Percentiles rank a stretch among this genome's conserved stretches.
Evolutionary conservation across 164 flowering plant genomes (phyloP).

Genomic region (Berberis thunbergii): DNA sequence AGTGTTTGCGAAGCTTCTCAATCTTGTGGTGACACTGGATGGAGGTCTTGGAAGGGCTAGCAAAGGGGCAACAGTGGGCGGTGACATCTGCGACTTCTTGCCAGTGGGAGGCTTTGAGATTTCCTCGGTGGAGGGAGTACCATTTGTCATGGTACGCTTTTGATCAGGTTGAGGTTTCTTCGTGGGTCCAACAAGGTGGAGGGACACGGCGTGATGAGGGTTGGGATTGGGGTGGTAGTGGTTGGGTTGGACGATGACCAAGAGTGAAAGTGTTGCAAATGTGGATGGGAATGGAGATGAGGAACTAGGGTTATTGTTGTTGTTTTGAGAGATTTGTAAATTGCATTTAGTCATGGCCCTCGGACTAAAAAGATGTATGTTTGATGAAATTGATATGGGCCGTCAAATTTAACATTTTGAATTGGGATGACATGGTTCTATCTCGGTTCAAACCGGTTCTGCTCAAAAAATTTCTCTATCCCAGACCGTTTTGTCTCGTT

Average conservation of each 20-base stretch:
- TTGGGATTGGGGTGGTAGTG: conserved; percentile 5
- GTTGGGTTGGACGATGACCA: neutral
- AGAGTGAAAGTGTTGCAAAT: too few species aligned
- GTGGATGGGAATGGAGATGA: too few species aligned
- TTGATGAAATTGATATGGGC: too few species aligned
- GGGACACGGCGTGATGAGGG: conserved; percentile 35
- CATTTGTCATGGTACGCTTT: conserved; percentile 60
- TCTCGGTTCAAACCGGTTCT: too few species aligned
- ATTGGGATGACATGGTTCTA: too few species aligned
- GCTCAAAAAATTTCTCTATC: too few species aligned
- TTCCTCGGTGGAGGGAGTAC: conserved; percentile 61
- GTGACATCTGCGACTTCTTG: conserved; percentile 58
- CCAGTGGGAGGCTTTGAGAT: conserved; percentile 76
- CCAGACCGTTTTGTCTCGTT: too few species aligned
- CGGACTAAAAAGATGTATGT: too few species aligned
- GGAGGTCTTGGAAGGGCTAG: conserved; percentile 49
- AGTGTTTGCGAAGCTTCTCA: conserved; percentile 81
- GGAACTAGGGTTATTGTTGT: too few species aligned
- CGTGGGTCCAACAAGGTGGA: conserved; percentile 82
- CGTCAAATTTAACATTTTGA: too few species aligned
- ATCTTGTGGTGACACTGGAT: conserved; percentile 91
- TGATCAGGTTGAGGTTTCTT: conserved; percentile 59
- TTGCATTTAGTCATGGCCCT: too few species aligned
- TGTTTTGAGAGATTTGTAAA: too few species aligned
- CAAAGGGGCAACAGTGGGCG: conserved; percentile 22